Evolutionary conservation across 345 rosid species (phyloP), one percentile per base, ranked within the genome.

Genomic region (Physaria fendleri): DNA sequence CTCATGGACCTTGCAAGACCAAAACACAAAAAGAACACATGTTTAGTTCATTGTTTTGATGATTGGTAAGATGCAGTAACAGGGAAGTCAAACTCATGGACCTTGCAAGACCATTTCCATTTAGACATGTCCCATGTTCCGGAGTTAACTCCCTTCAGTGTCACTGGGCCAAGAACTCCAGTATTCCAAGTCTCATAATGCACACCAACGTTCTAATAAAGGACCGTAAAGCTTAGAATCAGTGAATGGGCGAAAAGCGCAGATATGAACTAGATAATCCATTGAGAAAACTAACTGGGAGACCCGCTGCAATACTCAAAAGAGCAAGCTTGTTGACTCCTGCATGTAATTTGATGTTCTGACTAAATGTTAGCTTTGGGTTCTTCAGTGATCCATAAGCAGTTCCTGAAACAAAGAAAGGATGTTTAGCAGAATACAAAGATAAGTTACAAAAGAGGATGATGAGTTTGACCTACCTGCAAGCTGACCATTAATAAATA

Each of bases 41-140:
- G 29, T 44, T 47, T 6, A 15, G 1, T n/a, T 55, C 15, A 33
- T 41, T 60, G 25, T 42, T 23, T 17, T 41, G 28, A 21, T 56
- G 5, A 24, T 41, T 57, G 10, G 4, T 33, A 24, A 25, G 49
- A 52, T 23, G 16, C 2, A 35, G 38, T 8, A 40, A 30, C 21
- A 11, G 2, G 7, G 27, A 38, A 32, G 28, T 46, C 2, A 35
- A 57, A 33, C 25, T n/a, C n/a, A n/a, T n/a, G n/a, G 52, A 65
- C 98, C 98, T 88, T 86, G 81, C 86, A 84, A 47, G 95, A 74
- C 98, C 97, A 92, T 59, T 86, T 83, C 61, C 86, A 76, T 82
- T 87, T 71, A 37, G 91, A 70, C 56, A 88, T 67, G 74, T 88
- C 93, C 65, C 66, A 70, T 29, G 48, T 70, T 56, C 95, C 93